Percentiles rank a stretch among this genome's conserved stretches.
Conservation (phyloP, 2,329 filamentous ascomycete species). For the Aspergillus fischeri region DNA sequence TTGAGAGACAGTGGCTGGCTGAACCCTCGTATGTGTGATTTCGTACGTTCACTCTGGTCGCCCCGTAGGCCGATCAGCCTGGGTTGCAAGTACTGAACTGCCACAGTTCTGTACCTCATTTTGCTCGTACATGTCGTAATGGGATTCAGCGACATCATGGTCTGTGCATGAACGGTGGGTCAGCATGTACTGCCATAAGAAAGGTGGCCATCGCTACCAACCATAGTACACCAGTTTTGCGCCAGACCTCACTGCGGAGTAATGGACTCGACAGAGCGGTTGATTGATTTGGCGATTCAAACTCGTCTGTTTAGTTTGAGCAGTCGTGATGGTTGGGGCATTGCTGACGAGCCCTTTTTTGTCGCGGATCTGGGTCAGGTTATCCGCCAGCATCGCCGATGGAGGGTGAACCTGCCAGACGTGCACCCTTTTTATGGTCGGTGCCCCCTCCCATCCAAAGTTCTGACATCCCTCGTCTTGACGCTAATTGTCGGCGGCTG, state of each 20-base stretch:
- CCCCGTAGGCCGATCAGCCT: not conserved
- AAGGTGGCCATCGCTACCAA: not conserved
- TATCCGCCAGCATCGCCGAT: slow-evolving; percentile 15
- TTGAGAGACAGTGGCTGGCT: not conserved
- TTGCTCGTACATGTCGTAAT: not conserved
- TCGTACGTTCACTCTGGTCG: not conserved
- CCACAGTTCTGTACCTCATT: not conserved
- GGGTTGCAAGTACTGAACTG: not conserved
- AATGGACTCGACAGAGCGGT: not conserved
- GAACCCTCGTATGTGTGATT: not conserved
- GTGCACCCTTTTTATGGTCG: slow-evolving; percentile 21
- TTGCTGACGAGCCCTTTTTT: slow-evolving; percentile 16
- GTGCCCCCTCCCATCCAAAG: not conserved
- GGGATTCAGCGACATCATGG: not conserved
- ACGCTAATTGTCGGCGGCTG: not conserved
- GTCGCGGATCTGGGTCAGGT: slow-evolving; percentile 15
- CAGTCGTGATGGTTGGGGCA: not conserved
- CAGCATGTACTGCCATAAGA: not conserved
- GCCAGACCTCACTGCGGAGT: not conserved
- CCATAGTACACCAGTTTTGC: not conserved
- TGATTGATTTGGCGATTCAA: slow-evolving; percentile 1
- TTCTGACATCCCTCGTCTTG: no score
- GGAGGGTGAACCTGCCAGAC: slow-evolving; percentile 12
- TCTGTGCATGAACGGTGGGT: not conserved
- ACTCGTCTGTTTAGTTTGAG: not conserved